Evolutionary conservation across 148 eudicot species (phyloP).

Genomic region (Silene latifolia): DNA sequence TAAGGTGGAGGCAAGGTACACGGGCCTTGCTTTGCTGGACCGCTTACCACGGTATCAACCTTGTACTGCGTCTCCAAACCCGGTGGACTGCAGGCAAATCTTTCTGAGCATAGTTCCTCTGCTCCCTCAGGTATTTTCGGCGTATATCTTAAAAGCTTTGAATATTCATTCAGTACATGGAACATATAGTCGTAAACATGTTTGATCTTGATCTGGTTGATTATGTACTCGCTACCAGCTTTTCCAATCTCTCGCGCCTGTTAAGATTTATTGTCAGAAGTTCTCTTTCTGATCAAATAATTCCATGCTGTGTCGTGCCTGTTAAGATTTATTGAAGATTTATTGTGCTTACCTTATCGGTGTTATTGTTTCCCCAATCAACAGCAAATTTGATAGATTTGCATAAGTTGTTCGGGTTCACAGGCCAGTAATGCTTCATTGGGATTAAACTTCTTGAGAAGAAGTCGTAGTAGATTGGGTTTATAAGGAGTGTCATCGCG

Average conservation of each 20-base stretch:
- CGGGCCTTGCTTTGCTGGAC: slow-evolving; percentile 36
- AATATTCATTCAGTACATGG: slow-evolving; percentile 48
- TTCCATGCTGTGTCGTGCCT: not conserved
- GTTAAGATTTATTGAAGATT: not conserved
- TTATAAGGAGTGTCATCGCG: slow-evolving; percentile 43
- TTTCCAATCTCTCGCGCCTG: slow-evolving; percentile 63
- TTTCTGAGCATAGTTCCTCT: slow-evolving; percentile 51
- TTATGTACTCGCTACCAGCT: slow-evolving; percentile 42
- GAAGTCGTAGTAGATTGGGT: slow-evolving; percentile 52
- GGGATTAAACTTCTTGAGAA: slow-evolving; percentile 62
- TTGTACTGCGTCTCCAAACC: slow-evolving; percentile 40
- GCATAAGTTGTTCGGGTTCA: slow-evolving; percentile 35
- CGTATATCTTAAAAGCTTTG: slow-evolving; percentile 45
- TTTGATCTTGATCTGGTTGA: slow-evolving; percentile 42
- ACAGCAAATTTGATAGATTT: slow-evolving; percentile 61
- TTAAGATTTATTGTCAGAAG: not conserved
- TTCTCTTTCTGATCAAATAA: not conserved
- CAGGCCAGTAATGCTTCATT: slow-evolving; percentile 61
- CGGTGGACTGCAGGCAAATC: slow-evolving; percentile 38
- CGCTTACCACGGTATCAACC: slow-evolving; percentile 37
- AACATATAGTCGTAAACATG: slow-evolving; percentile 63
- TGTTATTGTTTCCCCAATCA: slow-evolving; percentile 57
- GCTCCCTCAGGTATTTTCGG: slow-evolving; percentile 53
- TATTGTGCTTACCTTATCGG: slow-evolving; percentile 41
- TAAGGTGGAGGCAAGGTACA: slow-evolving; percentile 46